Evolutionary conservation across 345 rosid genomes (phyloP).

Genomic region (Eucalyptus regnans): DNA sequence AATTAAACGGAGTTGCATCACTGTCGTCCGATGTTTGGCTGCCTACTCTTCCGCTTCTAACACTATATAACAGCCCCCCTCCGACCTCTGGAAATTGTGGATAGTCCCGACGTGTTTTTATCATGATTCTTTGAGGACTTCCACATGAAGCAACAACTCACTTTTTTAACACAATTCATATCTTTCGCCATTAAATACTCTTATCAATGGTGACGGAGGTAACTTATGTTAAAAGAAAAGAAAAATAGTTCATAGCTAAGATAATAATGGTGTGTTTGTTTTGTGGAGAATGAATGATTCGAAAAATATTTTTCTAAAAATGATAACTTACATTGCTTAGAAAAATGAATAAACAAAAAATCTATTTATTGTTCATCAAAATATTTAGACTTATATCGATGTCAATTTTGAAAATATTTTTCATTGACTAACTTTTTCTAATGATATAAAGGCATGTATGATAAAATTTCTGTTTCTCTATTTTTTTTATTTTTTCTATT

Average conservation of each 20-base stretch:
- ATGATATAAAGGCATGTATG: accelerated
- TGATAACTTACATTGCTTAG: too few species aligned
- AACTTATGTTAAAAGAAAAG: background rate
- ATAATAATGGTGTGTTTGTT: background rate
- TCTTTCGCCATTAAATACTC: background rate
- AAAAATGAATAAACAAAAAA: too few species aligned
- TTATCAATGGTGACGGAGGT: background rate
- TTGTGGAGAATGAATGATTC: too few species aligned
- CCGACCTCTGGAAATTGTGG: background rate
- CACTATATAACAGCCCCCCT: background rate
- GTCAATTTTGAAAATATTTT: background rate
- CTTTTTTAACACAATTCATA: background rate
- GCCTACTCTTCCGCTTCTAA: background rate
- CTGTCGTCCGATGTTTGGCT: background rate
- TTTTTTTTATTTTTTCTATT: too few species aligned
- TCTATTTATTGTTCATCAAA: too few species aligned
- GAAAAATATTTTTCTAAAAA: too few species aligned
- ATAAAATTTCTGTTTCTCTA: accelerated
- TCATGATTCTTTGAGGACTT: background rate
- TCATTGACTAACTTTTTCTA: background rate
- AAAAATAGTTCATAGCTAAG: background rate
- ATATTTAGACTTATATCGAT: too few species aligned
- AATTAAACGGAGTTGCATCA: background rate
- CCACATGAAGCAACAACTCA: background rate
- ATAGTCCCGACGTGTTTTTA: background rate